A percentile compares a stretch with the other conserved stretches of the same genome.
These are phyloP conservation scores for Byssoonygena ceratinophila DNA, from an alignment of 2,329 filamentous ascomycete genomes.

Conservation along the genomic window DNA sequence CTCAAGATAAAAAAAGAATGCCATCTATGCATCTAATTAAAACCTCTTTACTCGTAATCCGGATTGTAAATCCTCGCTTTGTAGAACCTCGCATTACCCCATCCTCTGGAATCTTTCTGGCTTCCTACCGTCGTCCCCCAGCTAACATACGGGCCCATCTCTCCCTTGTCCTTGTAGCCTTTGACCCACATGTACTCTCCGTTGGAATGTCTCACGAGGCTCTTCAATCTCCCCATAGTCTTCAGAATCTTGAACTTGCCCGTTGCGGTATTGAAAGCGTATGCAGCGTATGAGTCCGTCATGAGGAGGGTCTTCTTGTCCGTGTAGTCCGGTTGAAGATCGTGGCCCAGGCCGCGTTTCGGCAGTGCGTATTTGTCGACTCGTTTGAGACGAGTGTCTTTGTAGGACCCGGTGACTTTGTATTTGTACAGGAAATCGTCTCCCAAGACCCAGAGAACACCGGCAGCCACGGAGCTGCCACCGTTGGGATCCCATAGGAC, in stretches of 20 bases:
- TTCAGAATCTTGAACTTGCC: constrained; percentile 14
- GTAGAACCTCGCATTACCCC: constrained; percentile 17
- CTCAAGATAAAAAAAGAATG: no score
- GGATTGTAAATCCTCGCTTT: constrained; percentile 17
- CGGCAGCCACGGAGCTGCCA: not conserved
- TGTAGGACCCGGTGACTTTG: constrained; percentile 8
- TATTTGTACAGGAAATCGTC: constrained; percentile 11
- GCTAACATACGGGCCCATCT: constrained; percentile 18
- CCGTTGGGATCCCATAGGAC: constrained; percentile 14
- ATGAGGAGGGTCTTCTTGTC: constrained; percentile 16
- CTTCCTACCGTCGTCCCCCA: constrained; percentile 12
- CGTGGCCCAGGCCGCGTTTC: constrained; percentile 15
- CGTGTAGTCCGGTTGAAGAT: constrained; percentile 17
- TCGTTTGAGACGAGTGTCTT: constrained; percentile 6
- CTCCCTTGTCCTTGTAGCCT: constrained; percentile 15
- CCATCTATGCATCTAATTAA: no score
- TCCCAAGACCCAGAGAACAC: constrained; percentile 11
- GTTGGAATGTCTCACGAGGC: constrained; percentile 14
- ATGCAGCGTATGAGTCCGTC: constrained; percentile 17
- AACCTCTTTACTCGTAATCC: not conserved
- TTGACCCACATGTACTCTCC: constrained; percentile 19
- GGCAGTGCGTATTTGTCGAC: constrained; percentile 6
- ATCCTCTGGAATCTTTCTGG: constrained; percentile 12
- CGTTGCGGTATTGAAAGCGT: constrained; percentile 15
- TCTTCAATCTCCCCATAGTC: constrained; percentile 14